Evolutionary conservation across 331 rosid species (phyloP).

Genomic region (Rhamnella rubrinervis): DNA sequence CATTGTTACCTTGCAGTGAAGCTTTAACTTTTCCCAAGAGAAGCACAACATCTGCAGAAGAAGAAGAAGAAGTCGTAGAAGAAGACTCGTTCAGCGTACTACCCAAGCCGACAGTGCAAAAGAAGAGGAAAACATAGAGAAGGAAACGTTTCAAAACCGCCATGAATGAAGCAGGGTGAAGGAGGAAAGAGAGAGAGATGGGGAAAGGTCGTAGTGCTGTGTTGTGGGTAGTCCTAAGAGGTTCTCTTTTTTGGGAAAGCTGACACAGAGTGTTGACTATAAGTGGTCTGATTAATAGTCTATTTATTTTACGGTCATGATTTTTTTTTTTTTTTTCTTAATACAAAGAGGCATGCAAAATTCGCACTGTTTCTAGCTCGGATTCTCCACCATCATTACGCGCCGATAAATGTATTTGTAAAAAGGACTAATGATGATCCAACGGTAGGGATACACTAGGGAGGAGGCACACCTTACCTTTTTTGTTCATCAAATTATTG

Average conservation of each 20-base stretch:
- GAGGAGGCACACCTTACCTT: neutral
- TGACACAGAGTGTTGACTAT: constrained; percentile 65
- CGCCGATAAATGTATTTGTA: neutral
- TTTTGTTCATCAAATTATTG: constrained; percentile 1
- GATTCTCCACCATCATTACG: neutral
- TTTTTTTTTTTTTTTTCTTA: constrained; percentile 24
- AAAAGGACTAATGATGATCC: neutral
- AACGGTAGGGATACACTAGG: constrained; percentile 4
- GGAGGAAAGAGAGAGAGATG: constrained; percentile 21
- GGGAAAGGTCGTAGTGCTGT: constrained; percentile 18
- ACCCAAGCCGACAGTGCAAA: constrained; percentile 22
- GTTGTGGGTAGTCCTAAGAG: constrained; percentile 33
- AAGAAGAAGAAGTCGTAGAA: constrained; percentile 23
- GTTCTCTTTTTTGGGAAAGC: constrained; percentile 55
- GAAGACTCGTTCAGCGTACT: constrained; percentile 19
- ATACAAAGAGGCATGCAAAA: constrained; percentile 4
- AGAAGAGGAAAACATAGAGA: constrained; percentile 36
- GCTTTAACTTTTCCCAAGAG: constrained; percentile 66
- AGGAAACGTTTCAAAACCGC: constrained; percentile 38
- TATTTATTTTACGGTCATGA: constrained; percentile 34
- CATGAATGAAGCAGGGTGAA: constrained; percentile 42
- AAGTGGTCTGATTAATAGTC: constrained; percentile 17
- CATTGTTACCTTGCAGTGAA: constrained; percentile 65
- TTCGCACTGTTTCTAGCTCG: neutral
- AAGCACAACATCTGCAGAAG: constrained; percentile 70